Evolutionary conservation across 495 filamentous ascomycete genomes (phyloP).

Genomic region (Aspergillus cavernicola): DNA sequence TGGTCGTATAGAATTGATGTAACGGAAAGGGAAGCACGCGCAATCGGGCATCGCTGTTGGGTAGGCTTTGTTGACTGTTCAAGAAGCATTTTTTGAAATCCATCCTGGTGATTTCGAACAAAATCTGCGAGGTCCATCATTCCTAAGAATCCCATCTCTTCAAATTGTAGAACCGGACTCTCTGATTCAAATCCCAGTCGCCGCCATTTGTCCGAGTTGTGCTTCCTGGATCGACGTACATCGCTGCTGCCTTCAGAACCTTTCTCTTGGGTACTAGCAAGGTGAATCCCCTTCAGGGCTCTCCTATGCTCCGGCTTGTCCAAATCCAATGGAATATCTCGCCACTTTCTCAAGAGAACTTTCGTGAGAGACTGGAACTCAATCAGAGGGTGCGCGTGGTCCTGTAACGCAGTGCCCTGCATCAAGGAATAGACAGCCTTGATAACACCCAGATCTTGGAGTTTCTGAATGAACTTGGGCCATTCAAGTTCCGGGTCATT

Average conservation of each 20-base stretch:
- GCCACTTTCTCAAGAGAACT: slow-evolving; percentile 85
- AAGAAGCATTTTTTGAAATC: slow-evolving; percentile 84
- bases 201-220: slow-evolving; percentile 92
- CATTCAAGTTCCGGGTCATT: slow-evolving; percentile 75
- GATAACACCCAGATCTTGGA: slow-evolving; percentile 92
- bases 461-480: slow-evolving; percentile 88
- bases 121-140: slow-evolving; percentile 98
- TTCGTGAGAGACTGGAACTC: slow-evolving; percentile 95
- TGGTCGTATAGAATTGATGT: slow-evolving; percentile 89
- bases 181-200: slow-evolving; percentile 90
- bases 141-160: slow-evolving; percentile 80
- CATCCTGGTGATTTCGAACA: slow-evolving; percentile 83
- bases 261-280: slow-evolving; percentile 69
- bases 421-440: slow-evolving; percentile 87
- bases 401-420: slow-evolving; percentile 91
- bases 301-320: slow-evolving; percentile 86
- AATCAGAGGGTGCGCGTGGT: slow-evolving; percentile 83
- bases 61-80: slow-evolving; percentile 77
- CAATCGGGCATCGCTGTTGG: slow-evolving; percentile 79
- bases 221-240: slow-evolving; percentile 56
- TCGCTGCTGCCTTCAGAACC: slow-evolving; percentile 32
- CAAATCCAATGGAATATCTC: slow-evolving; percentile 75
- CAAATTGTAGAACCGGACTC: slow-evolving; percentile 79
- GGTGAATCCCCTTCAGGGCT: slow-evolving; percentile 76
- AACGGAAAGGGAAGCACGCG: slow-evolving; percentile 80